Base-by-base conservation (phyloP, 106 monocot genomes). In the Dioscorea dumetorum region DNA sequence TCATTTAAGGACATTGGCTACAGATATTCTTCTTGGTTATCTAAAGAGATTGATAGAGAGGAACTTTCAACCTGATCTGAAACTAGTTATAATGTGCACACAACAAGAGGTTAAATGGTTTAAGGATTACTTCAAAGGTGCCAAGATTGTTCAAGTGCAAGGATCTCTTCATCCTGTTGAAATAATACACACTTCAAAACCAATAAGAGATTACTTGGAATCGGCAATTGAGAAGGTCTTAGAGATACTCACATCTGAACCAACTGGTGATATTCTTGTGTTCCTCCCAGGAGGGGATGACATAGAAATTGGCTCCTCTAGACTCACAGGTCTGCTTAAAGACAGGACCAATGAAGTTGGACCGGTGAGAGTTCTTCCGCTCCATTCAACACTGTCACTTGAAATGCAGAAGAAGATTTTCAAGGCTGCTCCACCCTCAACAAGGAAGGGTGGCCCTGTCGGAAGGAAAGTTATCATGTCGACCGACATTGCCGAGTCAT, bases 391-490 rank as follows among this genome's bases (percentile, higher is more conserved):
- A 17, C 58, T 91, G 59, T 81, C 91, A 24, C 78, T 81, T 53
- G 91, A 76, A 48, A 74, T 84, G 81, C 91, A 91, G 67, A 79
- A 84, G 70, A 91, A 80, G 59, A 84, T 91, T 57, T 91, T 91
- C 60, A 84, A 87, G 13, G 58, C 84, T 59, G 90, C 90, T 33
- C 86, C 85, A 50, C 60, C 81, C 57, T 80, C 90, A 16, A 48
- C 78, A 8, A 76, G 59, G 8, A 83, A 90, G 33, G 90, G 70
- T 72, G 84, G 87, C 12, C 74, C 68, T 22, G 71, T 82, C 67
- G 91, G 91, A n/a, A 79, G 91, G 68, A 91, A 91, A 62, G 82
- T 91, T 72, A 87, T 91, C 12, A 77, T 85, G n/a, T 87, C 91
- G 1, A 91, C 91, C 0, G 84, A 91, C 52, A 91, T 87, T 76